Conservation (phyloP, 768 basidiomycete genomes). For the Stropharia rugosoannulata region DNA sequence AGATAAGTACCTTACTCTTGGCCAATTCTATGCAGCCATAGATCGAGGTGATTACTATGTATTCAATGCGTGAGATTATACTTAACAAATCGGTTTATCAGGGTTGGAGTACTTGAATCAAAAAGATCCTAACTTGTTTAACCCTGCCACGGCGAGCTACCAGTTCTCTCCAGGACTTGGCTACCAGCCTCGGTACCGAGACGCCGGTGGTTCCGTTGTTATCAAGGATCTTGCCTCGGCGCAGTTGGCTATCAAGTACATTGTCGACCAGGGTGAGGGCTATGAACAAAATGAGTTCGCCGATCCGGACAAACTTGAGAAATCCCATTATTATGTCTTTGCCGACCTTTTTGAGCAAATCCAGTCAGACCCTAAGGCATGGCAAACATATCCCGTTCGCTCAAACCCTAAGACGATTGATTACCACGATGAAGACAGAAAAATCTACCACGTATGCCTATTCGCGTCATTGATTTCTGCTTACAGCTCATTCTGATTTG, state of each 20-base stretch:
- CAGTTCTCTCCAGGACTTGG: conserved; percentile 16
- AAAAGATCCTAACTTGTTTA: conserved; percentile 4
- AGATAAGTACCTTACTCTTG: conserved; percentile 14
- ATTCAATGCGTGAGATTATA: no score
- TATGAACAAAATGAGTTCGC: conserved; percentile 9
- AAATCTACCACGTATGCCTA: conserved; percentile 12
- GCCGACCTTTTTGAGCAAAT: conserved; percentile 13
- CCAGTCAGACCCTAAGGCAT: conserved; percentile 6
- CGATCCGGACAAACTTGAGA: conserved; percentile 16
- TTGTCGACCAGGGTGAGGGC: conserved; percentile 26
- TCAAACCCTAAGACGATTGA: conserved; percentile 18
- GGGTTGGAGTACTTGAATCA: conserved; percentile 8
- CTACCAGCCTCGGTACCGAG: conserved; percentile 9
- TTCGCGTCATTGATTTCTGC: not conserved
- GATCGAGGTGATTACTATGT: conserved; percentile 2
- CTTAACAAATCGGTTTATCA: not conserved
- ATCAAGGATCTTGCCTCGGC: conserved; percentile 19
- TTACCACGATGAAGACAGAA: conserved; percentile 12
- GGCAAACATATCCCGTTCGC: conserved; percentile 14
- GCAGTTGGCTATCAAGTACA: conserved; percentile 15
- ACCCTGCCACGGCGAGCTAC: conserved; percentile 3
- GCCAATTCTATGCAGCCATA: conserved; percentile 16
- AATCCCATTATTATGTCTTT: conserved; percentile 21
- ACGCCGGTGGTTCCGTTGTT: conserved; percentile 14
- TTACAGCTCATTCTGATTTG: no score